phyloP scores from a whole-genome alignment of 345 rosid species.

The Syzygium aqueum region DNA sequence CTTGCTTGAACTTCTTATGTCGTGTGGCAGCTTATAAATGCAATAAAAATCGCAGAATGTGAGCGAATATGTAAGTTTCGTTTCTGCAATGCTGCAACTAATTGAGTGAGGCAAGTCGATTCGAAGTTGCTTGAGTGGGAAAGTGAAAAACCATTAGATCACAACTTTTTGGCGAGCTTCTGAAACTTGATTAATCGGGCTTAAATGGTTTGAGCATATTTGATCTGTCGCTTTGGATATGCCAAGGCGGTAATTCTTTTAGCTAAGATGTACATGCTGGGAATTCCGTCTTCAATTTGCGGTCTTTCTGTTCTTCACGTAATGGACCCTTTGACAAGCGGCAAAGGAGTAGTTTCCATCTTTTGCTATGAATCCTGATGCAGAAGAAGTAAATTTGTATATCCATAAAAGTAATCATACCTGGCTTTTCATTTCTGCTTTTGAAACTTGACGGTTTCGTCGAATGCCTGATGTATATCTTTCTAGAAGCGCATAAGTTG shows the following conservation, averaged over 20 bases:
- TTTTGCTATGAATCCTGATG: not conserved
- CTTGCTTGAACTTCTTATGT: not conserved
- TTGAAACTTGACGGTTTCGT: not conserved
- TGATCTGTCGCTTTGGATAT: not conserved
- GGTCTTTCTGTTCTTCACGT: not conserved
- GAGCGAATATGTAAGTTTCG: not conserved
- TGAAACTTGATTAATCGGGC: not conserved
- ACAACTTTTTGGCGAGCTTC: not conserved
- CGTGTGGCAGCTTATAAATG: not conserved
- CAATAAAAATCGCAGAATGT: not conserved
- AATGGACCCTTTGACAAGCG: not conserved
- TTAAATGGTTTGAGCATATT: not conserved
- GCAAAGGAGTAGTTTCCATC: not conserved
- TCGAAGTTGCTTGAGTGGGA: not conserved
- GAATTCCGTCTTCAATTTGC: not conserved
- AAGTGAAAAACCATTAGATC: not conserved
- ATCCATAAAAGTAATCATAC: not conserved
- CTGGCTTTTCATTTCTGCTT: not conserved
- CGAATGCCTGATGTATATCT: not conserved
- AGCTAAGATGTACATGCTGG: not conserved
- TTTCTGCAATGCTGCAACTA: not conserved
- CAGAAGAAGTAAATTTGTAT: not conserved
- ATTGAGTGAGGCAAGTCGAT: not conserved
- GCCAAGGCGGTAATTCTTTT: not conserved
- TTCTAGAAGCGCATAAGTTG: not conserved